Conservation (phyloP, 768 basidiomycete species). For the Boletus reticulatus region DNA sequence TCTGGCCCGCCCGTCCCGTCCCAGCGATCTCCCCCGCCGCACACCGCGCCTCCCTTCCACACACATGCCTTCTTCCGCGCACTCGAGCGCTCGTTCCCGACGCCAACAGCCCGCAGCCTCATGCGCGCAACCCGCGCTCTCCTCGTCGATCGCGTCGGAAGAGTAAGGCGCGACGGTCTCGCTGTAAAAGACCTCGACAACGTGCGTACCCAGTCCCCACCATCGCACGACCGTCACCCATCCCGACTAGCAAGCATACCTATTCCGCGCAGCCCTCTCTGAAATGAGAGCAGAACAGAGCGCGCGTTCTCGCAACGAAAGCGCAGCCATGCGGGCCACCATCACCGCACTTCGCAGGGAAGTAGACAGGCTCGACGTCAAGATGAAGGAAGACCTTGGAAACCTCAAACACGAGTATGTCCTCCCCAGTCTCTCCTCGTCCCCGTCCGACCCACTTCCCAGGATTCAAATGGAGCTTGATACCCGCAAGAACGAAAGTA, state of each 20-base stretch:
- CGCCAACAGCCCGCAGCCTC: constrained; percentile 68
- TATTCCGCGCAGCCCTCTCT: constrained; percentile 90
- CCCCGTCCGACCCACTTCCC: background rate
- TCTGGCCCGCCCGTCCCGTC: constrained; percentile 17
- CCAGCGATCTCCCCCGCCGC: constrained; percentile 30
- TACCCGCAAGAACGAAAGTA: constrained; percentile 88
- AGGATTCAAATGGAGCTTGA: constrained; percentile 98
- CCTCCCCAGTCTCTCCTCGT: background rate
- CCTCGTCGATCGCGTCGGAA: constrained; percentile 71
- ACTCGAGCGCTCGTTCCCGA: constrained; percentile 73
- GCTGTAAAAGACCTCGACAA: constrained; percentile 79
- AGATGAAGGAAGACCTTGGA: constrained; percentile 91
- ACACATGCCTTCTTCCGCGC: constrained; percentile 75
- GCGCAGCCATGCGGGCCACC: constrained; percentile 73
- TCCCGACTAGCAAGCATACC: constrained; percentile 78
- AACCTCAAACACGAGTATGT: constrained; percentile 91
- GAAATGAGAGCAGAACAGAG: constrained; percentile 87
- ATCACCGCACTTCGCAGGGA: constrained; percentile 81
- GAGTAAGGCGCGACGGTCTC: constrained; percentile 69
- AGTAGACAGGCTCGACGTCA: constrained; percentile 79
- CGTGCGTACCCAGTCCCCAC: constrained; percentile 39
- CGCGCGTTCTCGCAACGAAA: constrained; percentile 80
- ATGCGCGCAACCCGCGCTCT: constrained; percentile 84
- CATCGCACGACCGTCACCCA: background rate
- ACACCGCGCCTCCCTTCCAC: constrained; percentile 75